Evolutionary conservation across 1,284 basidiomycete species (phyloP).

Genomic region (Termitomyces sp.): DNA sequence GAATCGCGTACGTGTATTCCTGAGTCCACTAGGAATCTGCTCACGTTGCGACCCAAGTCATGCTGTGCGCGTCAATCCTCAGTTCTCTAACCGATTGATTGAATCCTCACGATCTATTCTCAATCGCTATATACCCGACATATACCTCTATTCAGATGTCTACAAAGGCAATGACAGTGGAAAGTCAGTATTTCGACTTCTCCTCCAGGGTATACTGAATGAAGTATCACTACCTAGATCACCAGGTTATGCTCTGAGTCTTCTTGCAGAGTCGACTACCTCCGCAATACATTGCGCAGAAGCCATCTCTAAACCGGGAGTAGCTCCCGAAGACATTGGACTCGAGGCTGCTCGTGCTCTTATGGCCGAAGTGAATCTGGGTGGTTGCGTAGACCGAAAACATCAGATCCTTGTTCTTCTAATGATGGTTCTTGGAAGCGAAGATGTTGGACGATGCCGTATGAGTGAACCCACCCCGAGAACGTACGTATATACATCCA

Average conservation of each 20-base stretch:
- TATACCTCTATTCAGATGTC: constrained; percentile 97
- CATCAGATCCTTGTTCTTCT: constrained; percentile 88
- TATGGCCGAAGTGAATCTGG: constrained; percentile 72
- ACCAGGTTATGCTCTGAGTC: constrained; percentile 89
- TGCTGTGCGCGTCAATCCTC: constrained; percentile 91
- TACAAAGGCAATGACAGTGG: constrained; percentile 98
- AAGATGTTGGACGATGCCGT: constrained; percentile 88
- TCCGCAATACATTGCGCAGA: constrained; percentile 87
- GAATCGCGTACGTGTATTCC: constrained; percentile 73
- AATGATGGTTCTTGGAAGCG: constrained; percentile 92
- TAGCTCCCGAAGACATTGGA: constrained; percentile 91
- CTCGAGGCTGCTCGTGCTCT: constrained; percentile 74
- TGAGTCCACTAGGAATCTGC: not conserved
- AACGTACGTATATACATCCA: constrained; percentile 54
- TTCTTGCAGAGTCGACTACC: constrained; percentile 91
- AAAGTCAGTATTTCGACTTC: constrained; percentile 53
- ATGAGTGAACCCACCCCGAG: constrained; percentile 80
- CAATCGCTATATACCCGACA: constrained; percentile 96
- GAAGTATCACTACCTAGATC: constrained; percentile 50
- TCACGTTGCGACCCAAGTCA: constrained; percentile 48
- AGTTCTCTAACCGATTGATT: constrained; percentile 97
- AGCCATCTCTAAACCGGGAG: constrained; percentile 71
- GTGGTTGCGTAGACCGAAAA: constrained; percentile 88
- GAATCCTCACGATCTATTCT: constrained; percentile 88
- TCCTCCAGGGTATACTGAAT: not conserved